Evolutionary conservation across 106 monocot species (phyloP).

Genomic region (Dendrobium catenatum): DNA sequence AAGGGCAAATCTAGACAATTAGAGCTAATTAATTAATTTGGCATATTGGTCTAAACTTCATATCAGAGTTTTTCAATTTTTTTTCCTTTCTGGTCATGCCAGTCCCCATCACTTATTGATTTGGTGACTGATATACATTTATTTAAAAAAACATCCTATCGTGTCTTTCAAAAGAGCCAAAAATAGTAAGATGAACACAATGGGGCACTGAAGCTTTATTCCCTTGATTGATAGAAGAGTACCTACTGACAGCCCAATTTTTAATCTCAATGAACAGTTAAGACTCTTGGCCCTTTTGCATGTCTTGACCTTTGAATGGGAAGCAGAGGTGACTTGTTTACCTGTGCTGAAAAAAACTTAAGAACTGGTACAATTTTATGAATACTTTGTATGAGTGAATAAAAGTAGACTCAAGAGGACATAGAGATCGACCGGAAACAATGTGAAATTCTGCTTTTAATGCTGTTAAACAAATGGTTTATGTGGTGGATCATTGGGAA

Average conservation of each 20-base stretch:
- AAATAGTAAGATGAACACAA: background rate
- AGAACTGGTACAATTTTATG: background rate
- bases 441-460: too few relatives aligned
- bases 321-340: too few relatives aligned
- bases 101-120: too few relatives aligned
- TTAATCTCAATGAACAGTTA: slow-evolving; percentile 4
- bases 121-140: too few relatives aligned
- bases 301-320: too few relatives aligned
- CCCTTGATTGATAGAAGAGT: background rate
- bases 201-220: background rate
- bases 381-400: background rate
- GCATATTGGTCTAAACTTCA: too few relatives aligned
- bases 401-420: background rate
- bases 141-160: background rate
- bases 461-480: too few relatives aligned
- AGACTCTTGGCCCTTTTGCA: slow-evolving; percentile 6
- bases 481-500: background rate
- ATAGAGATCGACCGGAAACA: background rate
- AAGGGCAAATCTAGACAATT: too few relatives aligned
- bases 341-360: background rate
- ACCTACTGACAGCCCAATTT: slow-evolving; percentile 16
- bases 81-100: too few relatives aligned
- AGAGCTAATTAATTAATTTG: too few relatives aligned
- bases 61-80: too few relatives aligned
- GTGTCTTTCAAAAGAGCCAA: background rate